Base-by-base conservation (phyloP, 176 grass and related monocot species). In the Phragmites australis region DNA sequence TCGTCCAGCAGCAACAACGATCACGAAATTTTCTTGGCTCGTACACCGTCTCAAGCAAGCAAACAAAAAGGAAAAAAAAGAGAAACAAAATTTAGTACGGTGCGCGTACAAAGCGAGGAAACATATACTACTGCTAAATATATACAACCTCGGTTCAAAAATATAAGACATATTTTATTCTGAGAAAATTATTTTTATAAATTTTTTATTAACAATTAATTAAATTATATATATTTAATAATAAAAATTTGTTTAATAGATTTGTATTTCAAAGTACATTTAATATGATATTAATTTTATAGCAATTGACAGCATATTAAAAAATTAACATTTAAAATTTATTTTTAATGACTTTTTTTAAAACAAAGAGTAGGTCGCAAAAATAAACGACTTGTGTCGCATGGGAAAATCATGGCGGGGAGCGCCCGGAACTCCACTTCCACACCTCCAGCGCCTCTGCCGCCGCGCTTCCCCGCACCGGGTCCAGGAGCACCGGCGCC, bases 391-490 rank as follows among this genome's bases (percentile, higher is more conserved):
- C 48, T 8, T 14, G 72, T 43, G 52, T 41, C 53, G 27, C 39
- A 74, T 43, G 44, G 44, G 80, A 74, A 88, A 67, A 86, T 68
- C 77, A 87, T 82, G 80, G 67, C 58, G 67, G 49, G 65, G 74
- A 79, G 21, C 57, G 8, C 65, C 80, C 30, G 18, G 63, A 76
- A 70, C 44, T 68, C 52, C 30, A 58, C 39, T 62, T 82, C 72
- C 72, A 78, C 74, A 58, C 14, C 3, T 21, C 9, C 48, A n/a
- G 2, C 8, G 4, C 17, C 45, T 19, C 29, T 0, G 32, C 44
- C 14, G 15, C 55, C 1, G n/a, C 46, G 15, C 19, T 27, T 39
- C 42, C 2, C 10, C 19, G 71, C 11, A 21, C 64, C 82, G 6
- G 11, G 87, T 71, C 47, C 71, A 81, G 46, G 1, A 40, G 0